A percentile compares a stretch with the other conserved stretches of the same genome.
Evolutionary conservation across 2,329 filamentous ascomycete genomes (phyloP).

Genomic region (Penicillium sclerotigenum): DNA sequence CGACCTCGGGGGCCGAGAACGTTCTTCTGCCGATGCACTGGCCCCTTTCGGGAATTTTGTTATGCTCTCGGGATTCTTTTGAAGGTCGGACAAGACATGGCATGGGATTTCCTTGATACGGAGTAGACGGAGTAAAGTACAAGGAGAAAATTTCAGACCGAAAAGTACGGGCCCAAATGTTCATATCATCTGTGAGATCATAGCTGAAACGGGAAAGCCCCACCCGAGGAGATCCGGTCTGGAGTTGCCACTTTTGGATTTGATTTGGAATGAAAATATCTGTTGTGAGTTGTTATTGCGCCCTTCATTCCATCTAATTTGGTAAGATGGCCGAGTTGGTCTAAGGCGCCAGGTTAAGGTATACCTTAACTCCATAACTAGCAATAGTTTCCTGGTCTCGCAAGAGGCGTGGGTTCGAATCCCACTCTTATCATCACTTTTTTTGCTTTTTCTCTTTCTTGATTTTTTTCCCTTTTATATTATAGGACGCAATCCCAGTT

Average conservation of each 20-base stretch:
- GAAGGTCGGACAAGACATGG: neutral
- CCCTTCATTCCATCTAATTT: rapidly evolving
- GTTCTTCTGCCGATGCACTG: neutral
- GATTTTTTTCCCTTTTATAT: too few relatives aligned
- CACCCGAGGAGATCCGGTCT: conserved; percentile 2
- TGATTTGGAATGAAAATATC: neutral
- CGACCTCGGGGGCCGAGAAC: conserved; percentile 3
- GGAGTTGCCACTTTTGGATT: neutral
- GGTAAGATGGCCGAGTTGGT: conserved; percentile 40
- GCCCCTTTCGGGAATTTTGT: neutral
- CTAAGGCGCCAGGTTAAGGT: conserved; percentile 37
- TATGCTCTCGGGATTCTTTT: neutral
- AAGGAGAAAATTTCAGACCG: neutral
- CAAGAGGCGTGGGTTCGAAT: conserved; percentile 12
- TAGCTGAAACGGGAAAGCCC: conserved; percentile 1
- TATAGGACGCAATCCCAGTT: too few relatives aligned
- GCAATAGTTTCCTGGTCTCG: conserved; percentile 12
- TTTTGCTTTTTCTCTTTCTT: neutral
- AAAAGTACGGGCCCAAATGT: neutral
- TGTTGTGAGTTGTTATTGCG: rapidly evolving
- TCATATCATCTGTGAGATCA: neutral
- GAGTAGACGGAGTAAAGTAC: neutral
- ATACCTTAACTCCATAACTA: conserved; percentile 20
- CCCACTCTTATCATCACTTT: conserved; percentile 8
- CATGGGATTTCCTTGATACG: neutral